Base-by-base conservation (phyloP, 169 alveolate genomes). In the Eimeria praecox region DNA sequence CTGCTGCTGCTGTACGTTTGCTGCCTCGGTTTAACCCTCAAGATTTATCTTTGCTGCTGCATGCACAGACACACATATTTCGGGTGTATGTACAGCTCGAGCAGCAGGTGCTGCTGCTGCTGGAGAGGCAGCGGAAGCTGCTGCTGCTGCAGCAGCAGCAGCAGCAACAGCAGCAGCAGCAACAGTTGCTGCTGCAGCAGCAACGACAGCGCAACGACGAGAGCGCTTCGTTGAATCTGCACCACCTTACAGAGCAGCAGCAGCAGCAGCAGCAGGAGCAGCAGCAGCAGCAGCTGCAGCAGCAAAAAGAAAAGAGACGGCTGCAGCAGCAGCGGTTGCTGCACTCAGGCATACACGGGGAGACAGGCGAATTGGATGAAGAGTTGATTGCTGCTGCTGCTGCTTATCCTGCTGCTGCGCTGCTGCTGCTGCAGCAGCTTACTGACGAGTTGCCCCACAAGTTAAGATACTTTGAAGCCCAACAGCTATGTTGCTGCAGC, bases 51-150 rank as follows among this genome's bases (percentile, higher is more conserved):
- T 40, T 78, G 89, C 59, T 78, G 89, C 59, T 78, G 89, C 89
- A 78, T 78, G 89, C 89, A 56, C 89, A 78, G 35, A 78, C 89
- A 0, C 89, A 35, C 89, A 78, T 78, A 6, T 78, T 78, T 78
- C 66, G 66, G 89, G 89, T 46, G 89, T 78, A 78, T 42, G 89
- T 46, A 24, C 89, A 42, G 64, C 89, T 40, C 30, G 69, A 78
- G 89, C 89, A 78, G 89, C 89, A 78, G 89, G 89, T 78, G 69
- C 89, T 78, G 59, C 69, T 46, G 59, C 89, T 44, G 89, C 89
- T 75, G 24, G 49, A 75, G 16, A 16, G 40, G 54, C 52, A 75
- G 86, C 12, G 49, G 49, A 42, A 75, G 86, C 6, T 4, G 49
- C 86, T 22, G 86, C 86, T 14, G 64, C 89, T 20, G 89, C 89